Evolutionary conservation across 352 stramenopile genomes (phyloP).

Genomic region (Phytophthora sp.): DNA sequence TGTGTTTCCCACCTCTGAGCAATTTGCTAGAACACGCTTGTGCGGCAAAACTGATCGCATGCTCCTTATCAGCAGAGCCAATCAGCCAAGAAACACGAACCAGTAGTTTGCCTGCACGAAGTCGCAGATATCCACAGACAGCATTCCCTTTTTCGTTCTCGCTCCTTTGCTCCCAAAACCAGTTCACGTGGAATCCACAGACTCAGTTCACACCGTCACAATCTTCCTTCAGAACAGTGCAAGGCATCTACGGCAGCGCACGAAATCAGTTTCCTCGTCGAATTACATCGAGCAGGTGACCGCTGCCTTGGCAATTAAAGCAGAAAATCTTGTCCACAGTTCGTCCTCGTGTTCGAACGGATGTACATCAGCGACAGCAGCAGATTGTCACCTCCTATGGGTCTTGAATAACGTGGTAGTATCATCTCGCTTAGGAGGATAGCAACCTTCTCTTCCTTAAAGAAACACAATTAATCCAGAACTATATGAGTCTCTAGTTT

Average conservation of each 20-base stretch:
- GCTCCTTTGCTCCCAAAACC: constrained; percentile 29
- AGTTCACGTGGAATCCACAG: constrained; percentile 54
- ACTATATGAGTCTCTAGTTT: constrained; percentile 20
- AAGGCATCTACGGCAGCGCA: constrained; percentile 52
- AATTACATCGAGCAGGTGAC: constrained; percentile 35
- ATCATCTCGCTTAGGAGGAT: constrained; percentile 20
- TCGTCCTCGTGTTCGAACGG: constrained; percentile 35
- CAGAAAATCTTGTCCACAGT: constrained; percentile 47
- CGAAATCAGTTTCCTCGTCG: constrained; percentile 35
- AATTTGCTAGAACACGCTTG: too few species aligned
- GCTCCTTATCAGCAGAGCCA: background rate
- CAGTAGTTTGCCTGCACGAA: constrained; percentile 13
- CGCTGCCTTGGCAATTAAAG: constrained; percentile 57
- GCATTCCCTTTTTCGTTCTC: constrained; percentile 18
- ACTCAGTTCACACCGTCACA: constrained; percentile 57
- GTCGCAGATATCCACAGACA: constrained; percentile 46
- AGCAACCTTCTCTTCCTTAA: constrained; percentile 22
- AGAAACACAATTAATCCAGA: constrained; percentile 27
- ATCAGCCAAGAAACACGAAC: background rate
- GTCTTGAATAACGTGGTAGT: constrained; percentile 39
- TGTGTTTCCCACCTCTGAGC: too few species aligned
- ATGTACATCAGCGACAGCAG: constrained; percentile 46
- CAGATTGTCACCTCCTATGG: constrained; percentile 45
- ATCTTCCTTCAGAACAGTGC: constrained; percentile 54
- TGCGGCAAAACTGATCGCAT: too few species aligned